Percentiles rank a stretch among this genome's conserved stretches.
phyloP scores from a whole-genome alignment of 768 basidiomycete species.

The Mycena kentingensis region DNA sequence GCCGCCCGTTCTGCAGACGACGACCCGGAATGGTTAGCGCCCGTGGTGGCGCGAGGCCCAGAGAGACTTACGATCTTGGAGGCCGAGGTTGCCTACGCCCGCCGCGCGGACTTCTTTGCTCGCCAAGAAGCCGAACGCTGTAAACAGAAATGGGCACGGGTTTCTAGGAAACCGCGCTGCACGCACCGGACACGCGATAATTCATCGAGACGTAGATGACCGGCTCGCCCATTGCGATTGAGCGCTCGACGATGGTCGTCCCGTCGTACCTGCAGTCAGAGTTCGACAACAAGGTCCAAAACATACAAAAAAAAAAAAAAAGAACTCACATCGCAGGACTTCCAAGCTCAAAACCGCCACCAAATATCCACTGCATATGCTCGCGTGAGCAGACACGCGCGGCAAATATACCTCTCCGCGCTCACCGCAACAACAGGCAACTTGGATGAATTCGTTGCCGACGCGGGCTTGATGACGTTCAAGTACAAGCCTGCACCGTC shows the following conservation, averaged over 20 bases:
- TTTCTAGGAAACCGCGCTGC: too few relatives aligned
- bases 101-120: constrained; percentile 46
- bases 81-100: constrained; percentile 56
- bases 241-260: constrained; percentile 43
- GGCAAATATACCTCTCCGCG: constrained; percentile 17
- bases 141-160: neutral
- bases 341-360: constrained; percentile 35
- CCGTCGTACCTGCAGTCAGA: constrained; percentile 41
- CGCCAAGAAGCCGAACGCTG: constrained; percentile 47
- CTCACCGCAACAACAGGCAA: constrained; percentile 55
- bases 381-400: neutral
- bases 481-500: constrained; percentile 40
- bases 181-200: constrained; percentile 36
- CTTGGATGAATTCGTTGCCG: constrained; percentile 35
- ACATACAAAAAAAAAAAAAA: neutral
- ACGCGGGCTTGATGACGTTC: constrained; percentile 47
- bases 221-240: constrained; percentile 44
- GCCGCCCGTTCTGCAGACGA: constrained; percentile 57
- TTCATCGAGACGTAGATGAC: constrained; percentile 57
- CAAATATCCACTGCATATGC: constrained; percentile 44
- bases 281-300: too few relatives aligned
- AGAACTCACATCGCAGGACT: constrained; percentile 18
- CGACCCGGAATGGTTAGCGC: too few relatives aligned
- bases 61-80: constrained; percentile 52
- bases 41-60: neutral